A percentile compares a stretch with the other conserved stretches of the same genome.
phyloP scores from a whole-genome alignment of 2,329 filamentous ascomycete species.

The Epichloe bromicola region DNA sequence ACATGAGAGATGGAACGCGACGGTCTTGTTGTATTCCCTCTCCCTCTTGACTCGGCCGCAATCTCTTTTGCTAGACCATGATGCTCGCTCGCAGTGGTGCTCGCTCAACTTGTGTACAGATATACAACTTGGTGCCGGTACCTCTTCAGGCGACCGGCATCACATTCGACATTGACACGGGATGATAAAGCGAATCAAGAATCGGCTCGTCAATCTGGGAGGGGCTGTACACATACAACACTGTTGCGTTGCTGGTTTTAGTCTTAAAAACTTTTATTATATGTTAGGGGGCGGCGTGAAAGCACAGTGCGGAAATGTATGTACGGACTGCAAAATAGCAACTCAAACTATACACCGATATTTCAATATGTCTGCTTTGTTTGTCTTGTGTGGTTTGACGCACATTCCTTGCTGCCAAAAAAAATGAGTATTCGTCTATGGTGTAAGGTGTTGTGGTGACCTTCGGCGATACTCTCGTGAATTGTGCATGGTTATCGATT shows the following conservation, averaged over 20 bases:
- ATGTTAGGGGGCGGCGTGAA: background rate
- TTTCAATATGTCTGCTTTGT: background rate
- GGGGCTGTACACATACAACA: background rate
- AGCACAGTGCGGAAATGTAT: conserved; percentile 3
- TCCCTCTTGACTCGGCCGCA: background rate
- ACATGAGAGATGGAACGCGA: conserved; percentile 1
- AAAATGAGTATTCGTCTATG: too few species aligned
- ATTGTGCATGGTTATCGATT: too few species aligned
- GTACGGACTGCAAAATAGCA: conserved; percentile 5
- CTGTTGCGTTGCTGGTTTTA: conserved; percentile 2
- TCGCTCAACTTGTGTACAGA: background rate
- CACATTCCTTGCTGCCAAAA: too few species aligned
- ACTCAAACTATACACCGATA: background rate
- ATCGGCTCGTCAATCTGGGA: background rate
- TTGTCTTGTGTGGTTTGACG: background rate
- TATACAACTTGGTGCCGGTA: background rate
- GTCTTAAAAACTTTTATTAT: conserved; percentile 4
- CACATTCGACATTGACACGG: background rate
- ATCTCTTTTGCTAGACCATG: background rate
- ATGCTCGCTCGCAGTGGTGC: background rate
- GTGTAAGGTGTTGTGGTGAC: too few species aligned
- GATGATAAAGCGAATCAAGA: background rate
- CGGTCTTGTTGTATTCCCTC: background rate
- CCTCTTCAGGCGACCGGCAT: background rate
- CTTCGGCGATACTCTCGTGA: too few species aligned